A percentile compares a stretch with the other conserved stretches of the same genome.
phyloP scores from a whole-genome alignment of 768 basidiomycete species.

The Boletus pseudopeckii region DNA sequence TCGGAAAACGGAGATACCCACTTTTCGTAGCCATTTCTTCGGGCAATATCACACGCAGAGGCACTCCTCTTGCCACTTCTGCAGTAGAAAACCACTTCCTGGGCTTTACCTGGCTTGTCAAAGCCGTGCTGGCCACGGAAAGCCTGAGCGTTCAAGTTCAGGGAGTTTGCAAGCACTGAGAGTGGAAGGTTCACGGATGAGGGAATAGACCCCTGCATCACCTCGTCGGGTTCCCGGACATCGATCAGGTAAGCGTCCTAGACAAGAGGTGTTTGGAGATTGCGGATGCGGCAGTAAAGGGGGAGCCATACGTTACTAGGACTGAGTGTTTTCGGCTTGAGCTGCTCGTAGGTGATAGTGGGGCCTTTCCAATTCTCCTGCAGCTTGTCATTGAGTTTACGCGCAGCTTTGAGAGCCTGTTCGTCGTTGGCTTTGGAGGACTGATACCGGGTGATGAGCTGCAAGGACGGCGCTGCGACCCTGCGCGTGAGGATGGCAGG shows the following conservation, averaged over 20 bases:
- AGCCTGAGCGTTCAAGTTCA: constrained; percentile 51
- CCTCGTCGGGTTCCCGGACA: constrained; percentile 92
- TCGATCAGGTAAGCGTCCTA: constrained; percentile 77
- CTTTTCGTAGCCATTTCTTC: constrained; percentile 79
- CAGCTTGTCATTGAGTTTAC: constrained; percentile 33
- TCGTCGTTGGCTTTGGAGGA: constrained; percentile 30
- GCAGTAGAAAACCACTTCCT: constrained; percentile 88
- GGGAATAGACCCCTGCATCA: constrained; percentile 88
- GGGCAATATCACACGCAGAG: constrained; percentile 78
- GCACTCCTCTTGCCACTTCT: constrained; percentile 82
- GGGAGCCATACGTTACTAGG: constrained; percentile 55
- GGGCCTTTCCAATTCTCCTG: constrained; percentile 77
- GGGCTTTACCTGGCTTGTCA: constrained; percentile 62
- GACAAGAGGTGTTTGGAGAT: constrained; percentile 11
- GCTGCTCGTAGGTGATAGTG: constrained; percentile 70
- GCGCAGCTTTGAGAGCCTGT: constrained; percentile 30
- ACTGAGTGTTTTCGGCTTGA: constrained; percentile 75
- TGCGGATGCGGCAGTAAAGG: not conserved
- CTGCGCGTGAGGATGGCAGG: constrained; percentile 6
- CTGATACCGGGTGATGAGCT: constrained; percentile 30
- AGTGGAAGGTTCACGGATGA: constrained; percentile 89
- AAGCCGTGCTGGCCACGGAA: constrained; percentile 71
- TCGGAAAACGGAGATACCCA: constrained; percentile 34
- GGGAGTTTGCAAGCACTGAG: constrained; percentile 63
- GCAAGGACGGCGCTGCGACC: constrained; percentile 9